Percentiles rank a stretch among this genome's conserved stretches.
phyloP scores from a whole-genome alignment of 2,329 filamentous ascomycete species.

The Gremmenia infestans region DNA sequence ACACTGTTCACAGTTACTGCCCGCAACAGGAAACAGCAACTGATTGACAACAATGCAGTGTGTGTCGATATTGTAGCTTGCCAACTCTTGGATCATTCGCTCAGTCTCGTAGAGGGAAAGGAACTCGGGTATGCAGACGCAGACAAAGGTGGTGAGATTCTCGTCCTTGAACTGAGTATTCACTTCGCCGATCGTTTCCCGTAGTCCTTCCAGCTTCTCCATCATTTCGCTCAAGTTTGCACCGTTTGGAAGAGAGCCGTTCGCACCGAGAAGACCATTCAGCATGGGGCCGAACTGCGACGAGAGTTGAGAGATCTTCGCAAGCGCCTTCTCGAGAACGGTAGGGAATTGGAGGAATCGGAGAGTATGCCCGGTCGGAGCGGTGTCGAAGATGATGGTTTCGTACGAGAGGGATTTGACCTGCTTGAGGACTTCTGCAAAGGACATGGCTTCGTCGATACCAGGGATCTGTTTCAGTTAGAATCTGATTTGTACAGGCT shows the following conservation, averaged over 20 bases:
- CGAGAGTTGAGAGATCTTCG: slow-evolving; percentile 91
- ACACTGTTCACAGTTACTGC: slow-evolving; percentile 89
- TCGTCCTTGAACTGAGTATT: slow-evolving; percentile 98
- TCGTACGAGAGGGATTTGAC: slow-evolving; percentile 99
- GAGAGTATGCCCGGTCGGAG: slow-evolving; percentile 94
- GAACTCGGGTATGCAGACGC: slow-evolving; percentile 98
- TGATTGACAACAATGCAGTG: slow-evolving; percentile 98
- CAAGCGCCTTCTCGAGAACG: slow-evolving; percentile 96
- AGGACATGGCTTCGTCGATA: slow-evolving; percentile 99
- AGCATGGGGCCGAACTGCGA: slow-evolving; percentile 93
- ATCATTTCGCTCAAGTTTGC: slow-evolving; percentile 89
- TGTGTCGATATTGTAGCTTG: slow-evolving; percentile 89
- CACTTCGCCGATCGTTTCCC: slow-evolving; percentile 90
- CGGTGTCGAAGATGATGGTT: slow-evolving; percentile 98
- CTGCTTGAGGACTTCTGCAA: slow-evolving; percentile 97
- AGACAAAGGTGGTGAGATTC: slow-evolving; percentile 92
- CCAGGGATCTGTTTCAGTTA: slow-evolving; percentile 70
- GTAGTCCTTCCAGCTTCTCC: slow-evolving; percentile 87
- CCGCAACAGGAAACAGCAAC: slow-evolving; percentile 83
- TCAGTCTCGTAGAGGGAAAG: slow-evolving; percentile 96
- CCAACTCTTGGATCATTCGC: slow-evolving; percentile 98
- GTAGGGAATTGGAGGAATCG: slow-evolving; percentile 98
- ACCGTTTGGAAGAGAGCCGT: slow-evolving; percentile 73
- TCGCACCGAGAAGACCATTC: slow-evolving; percentile 76
- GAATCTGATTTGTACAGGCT: no score